Percentiles rank a stretch among this genome's conserved stretches.
Evolutionary conservation across 805 yeast genomes (phyloP).

Genomic region (Nakazawaea peltata): DNA sequence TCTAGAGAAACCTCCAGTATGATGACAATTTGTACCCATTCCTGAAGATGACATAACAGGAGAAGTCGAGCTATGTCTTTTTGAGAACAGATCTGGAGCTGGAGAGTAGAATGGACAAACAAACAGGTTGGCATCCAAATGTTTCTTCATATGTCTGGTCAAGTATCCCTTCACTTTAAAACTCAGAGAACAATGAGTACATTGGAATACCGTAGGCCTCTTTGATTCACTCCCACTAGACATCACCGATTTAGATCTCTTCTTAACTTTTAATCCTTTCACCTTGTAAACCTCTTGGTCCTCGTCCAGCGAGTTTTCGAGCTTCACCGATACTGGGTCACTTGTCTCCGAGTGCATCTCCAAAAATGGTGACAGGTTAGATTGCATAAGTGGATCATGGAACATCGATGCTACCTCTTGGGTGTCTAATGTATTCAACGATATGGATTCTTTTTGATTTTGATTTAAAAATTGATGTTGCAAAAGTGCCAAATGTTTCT

Average conservation of each 20-base stretch:
- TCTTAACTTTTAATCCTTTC: not conserved
- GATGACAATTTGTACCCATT: conserved; percentile 38
- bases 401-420: too few relatives aligned
- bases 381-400: too few relatives aligned
- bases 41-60: not conserved
- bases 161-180: conserved; percentile 47
- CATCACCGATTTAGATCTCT: not conserved
- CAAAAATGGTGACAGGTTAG: too few relatives aligned
- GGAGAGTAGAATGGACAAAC: conserved; percentile 37
- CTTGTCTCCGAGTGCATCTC: too few relatives aligned
- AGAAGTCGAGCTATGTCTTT: conserved; percentile 10
- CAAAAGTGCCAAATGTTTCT: too few relatives aligned
- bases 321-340: too few relatives aligned
- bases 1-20: conserved; percentile 51
- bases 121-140: conserved; percentile 41
- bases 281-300: too few relatives aligned
- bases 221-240: not conserved
- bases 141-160: conserved; percentile 49
- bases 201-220: conserved; percentile 16
- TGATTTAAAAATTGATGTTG: too few relatives aligned
- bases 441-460: too few relatives aligned
- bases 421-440: too few relatives aligned
- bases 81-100: not conserved
- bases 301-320: too few relatives aligned
- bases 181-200: conserved; percentile 39